Base-by-base conservation (phyloP, 164 flowering plant species). In the Chimonanthus praecox region DNA sequence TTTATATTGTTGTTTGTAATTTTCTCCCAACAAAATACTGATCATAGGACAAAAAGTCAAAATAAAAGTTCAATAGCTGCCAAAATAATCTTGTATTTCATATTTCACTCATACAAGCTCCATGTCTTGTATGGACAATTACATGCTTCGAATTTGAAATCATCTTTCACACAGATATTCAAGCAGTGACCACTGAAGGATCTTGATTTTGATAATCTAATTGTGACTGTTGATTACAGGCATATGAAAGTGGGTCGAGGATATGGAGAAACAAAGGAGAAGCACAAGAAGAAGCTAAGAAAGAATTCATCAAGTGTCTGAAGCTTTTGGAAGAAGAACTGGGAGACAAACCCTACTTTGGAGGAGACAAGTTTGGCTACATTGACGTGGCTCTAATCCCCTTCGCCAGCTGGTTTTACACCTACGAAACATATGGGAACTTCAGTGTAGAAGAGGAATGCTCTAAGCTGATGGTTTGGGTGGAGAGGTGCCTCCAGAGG, bases 401-500 rank as follows among this genome's bases (percentile, higher is more conserved):
- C 13, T 71, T 65, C 47, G 43, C 47, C 5, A 45, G 50, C 47
- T 50, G 54, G 62, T 70, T 75, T 68, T 48, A 47, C 46, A 11
- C 44, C 4, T 75, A 44, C 13, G 76, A 74, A 62, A 61, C 6
- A 43, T 3, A 9, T 69, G 72, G 76, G 15, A 62, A 33, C 49
- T 62, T 75, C 69, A 75, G 68, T 33, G 18, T 70, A 16, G 77
- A 62, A 44, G 69, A 16, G 9, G 77, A 69, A 11, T 49, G 68
- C 62, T 73, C 77, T 2, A 75, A 75, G 69, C 49, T 75, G 16
- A 18, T 11, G 21, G 73, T 16, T 3, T 75, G 73, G 77, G 68
- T 50, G 48, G 70, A 61, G 58, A 68, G 76, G 33, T 74, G 72
- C 76, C 60, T n/a, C 68, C 58, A 74, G 72, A 69, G 66, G 60